Base-by-base conservation (phyloP, 164 flowering plant genomes). In the Vitis riparia region DNA sequence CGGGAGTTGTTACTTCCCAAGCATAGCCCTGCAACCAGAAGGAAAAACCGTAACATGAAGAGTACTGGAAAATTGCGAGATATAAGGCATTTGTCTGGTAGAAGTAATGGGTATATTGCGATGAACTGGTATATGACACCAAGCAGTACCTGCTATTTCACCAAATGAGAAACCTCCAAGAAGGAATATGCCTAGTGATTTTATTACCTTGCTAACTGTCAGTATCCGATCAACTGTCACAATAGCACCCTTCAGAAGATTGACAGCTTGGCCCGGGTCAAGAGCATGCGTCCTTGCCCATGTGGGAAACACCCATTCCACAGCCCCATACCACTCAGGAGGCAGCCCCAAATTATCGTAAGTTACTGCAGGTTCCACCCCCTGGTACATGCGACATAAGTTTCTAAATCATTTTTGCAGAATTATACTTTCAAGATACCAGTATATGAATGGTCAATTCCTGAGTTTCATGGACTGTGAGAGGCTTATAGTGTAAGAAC, bases 221-320 rank as follows among this genome's bases (percentile, higher is more conserved):
- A 95, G 74, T 71, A 95, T 84, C 8, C 99, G 82, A 72, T 95
- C 99, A 53, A 90, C 82, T 13, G 98, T 91, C 44, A 93, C 99
- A 76, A 95, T 73, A 55, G 98, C 98, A 74, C 98, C 93, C 86
- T 95, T 95, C 71, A 95, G 80, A 70, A 85, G 61, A 79, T 93
- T 95, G 72, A 95, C 98, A n/a, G 99, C 96, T 86, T 89, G 89
- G 76, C 99, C 99, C n/a, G 88, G 86, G 80, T 95, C 99, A 68
- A 95, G 97, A 69, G 96, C 99, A 85, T 95, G 99, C 11, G 87
- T 85, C 74, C 99, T 89, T 60, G 99, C 94, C 99, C 99, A 95
- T 4, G 90, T 88, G 8, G 98, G 98, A 55, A 89, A 95, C 27
- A 91, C 89, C 99, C 99, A 95, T 68, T 80, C 98, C 68, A 95